Conservation (phyloP, 768 basidiomycete genomes). For the Rhodotorula toruloides region DNA sequence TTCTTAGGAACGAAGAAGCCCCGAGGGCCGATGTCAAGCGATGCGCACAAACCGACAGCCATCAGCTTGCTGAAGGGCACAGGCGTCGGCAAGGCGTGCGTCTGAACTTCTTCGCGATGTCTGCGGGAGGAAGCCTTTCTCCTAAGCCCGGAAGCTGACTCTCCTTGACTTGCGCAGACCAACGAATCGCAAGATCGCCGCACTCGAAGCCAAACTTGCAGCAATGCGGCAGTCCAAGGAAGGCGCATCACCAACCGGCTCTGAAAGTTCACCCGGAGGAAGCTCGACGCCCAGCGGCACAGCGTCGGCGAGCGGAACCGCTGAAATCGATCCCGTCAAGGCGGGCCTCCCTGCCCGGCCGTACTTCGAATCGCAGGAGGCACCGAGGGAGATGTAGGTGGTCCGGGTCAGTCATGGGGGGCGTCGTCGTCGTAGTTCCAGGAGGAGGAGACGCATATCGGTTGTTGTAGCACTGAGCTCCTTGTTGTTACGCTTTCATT, state of each 20-base stretch:
- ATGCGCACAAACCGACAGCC: constrained; percentile 69
- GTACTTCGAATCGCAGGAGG: constrained; percentile 13
- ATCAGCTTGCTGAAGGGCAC: constrained; percentile 79
- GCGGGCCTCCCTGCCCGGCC: constrained; percentile 27
- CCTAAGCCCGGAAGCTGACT: background rate
- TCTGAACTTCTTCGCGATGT: too few relatives aligned
- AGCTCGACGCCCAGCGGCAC: background rate
- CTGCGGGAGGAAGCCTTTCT: too few relatives aligned
- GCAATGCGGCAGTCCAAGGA: constrained; percentile 52
- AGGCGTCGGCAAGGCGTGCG: constrained; percentile 54
- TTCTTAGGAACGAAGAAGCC: background rate
- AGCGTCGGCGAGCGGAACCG: background rate
- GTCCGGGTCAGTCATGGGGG: too few relatives aligned
- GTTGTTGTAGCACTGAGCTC: too few relatives aligned
- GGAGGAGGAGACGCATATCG: too few relatives aligned
- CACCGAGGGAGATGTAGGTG: constrained; percentile 29
- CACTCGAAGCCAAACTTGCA: constrained; percentile 89
- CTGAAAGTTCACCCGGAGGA: background rate
- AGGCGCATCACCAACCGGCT: background rate
- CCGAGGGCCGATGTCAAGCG: constrained; percentile 45
- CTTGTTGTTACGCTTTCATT: too few relatives aligned
- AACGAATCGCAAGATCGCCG: constrained; percentile 81
- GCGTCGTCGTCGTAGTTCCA: too few relatives aligned
- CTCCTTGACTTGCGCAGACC: constrained; percentile 48
- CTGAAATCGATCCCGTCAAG: background rate